Evolutionary conservation across 495 filamentous ascomycete species (phyloP), one percentile per base, ranked within the genome.

Genomic region (Thermothielavioides terrestris): DNA sequence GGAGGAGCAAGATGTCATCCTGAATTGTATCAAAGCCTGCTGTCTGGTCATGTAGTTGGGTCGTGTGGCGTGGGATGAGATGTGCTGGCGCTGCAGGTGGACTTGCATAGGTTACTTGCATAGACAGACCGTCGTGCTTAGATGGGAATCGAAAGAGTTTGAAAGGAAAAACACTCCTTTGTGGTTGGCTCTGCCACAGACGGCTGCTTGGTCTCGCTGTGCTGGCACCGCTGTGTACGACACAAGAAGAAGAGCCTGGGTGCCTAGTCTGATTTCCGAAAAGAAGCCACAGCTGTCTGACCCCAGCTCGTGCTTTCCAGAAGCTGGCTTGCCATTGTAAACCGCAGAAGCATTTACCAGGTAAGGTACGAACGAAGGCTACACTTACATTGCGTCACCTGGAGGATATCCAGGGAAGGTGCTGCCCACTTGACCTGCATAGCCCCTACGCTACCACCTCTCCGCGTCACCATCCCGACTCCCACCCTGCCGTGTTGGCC

Each of bases 1-100:
- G 41, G 66, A 81, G 54, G 73, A 77, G 42, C 81, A 85, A 48
- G 76, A 83, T 57, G 52, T 63, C 59, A 52, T 83, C 15, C 56
- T 87, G 54, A 75, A 73, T 49, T 84, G 84, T 68, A 64, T 88
- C 42, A 63, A 71, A 44, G 78, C 77, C 62, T 81, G 88, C 64
- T 94, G 88, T 72, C 66, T 81, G 15, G 79, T 94, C 52, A 91
- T 91, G 87, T 94, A 71, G 73, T 35, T 32, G 37, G 22, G n/a
- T n/a, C 2, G 5, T 7, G 3, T 15, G 2, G 1, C n/a, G 26
- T 31, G 12, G 9, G 41, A 15, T 43, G 26, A 26, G 27, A n/a
- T 31, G 15, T 4, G 12, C 10, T 3, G 10, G 9, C 12, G 31
- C 31, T 34, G 6, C 10, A 11, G 22, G 4, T 39, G 8, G 12